Base-by-base conservation (phyloP, 1,284 basidiomycete genomes). In the Ustilago trichophora region DNA sequence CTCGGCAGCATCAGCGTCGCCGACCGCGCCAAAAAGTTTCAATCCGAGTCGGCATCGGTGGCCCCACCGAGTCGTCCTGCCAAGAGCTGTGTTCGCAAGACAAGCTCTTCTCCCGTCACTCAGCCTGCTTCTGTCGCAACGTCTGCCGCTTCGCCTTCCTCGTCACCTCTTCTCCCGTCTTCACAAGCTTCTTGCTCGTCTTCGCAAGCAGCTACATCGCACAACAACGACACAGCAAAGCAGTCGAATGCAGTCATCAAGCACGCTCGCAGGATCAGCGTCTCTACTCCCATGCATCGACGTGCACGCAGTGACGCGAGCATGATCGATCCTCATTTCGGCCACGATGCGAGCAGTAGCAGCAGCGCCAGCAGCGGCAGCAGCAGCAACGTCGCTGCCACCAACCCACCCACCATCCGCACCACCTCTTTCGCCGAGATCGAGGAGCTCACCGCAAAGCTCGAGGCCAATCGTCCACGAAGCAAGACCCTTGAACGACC, bases 231-330 rank as follows among this genome's bases (percentile, higher is more conserved):
- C 15, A 13, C 13, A 3, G 24, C 33, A 12, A 27, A 24, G 25
- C 52, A 45, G 15, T 16, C 27, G 2, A 34, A 21, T 4, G 49
- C 53, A 18, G 38, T 33, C 33, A 56, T 63, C 53, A 46, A 48
- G 25, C 38, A 42, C 3, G 56, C 63, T 11, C 56, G 50, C 6
- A 47, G 59, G 10, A 63, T 68, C 43, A 58, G 49, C 41, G 47
- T 68, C 35, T 42, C 65, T 10, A 68, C 65, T 3, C 65, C 65
- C 7, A 15, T 43, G 0, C 65, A 68, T 35, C 46, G 65, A 16
- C 65, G 65, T 24, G 59, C 55, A 3, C 50, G 59, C 31, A 68
- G 65, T 44, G 65, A 68, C 10, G 47, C 46, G 25, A 58, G 58
- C 48, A 21, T 55, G 6, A 25, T 62, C 15, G 65, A 63, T 11